Conservation (phyloP, 352 stramenopile genomes). For the Pythium insidiosum region DNA sequence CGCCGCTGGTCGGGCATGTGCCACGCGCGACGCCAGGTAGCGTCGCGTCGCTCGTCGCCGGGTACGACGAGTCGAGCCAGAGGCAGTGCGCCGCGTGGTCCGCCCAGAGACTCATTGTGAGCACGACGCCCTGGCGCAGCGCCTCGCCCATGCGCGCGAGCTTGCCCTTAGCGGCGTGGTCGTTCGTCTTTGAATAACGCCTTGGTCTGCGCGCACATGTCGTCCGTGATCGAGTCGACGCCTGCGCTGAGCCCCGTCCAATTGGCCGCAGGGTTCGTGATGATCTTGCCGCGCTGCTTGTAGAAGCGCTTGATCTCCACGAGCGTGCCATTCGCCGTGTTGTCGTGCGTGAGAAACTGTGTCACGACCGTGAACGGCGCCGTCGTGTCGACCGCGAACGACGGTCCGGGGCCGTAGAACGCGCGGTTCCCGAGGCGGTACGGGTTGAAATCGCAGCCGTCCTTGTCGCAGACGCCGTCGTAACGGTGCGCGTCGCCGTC, state of each 20-base stretch:
- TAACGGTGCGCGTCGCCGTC: slow-evolving; percentile 36
- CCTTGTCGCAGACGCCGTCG: slow-evolving; percentile 69
- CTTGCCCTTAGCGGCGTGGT: slow-evolving; percentile 38
- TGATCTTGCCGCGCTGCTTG: slow-evolving; percentile 44
- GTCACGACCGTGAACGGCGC: slow-evolving; percentile 63
- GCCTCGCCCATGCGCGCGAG: slow-evolving; percentile 49
- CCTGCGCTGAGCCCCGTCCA: slow-evolving; percentile 5
- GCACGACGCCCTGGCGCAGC: slow-evolving; percentile 48
- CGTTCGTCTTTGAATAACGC: slow-evolving; percentile 31
- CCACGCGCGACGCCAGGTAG: slow-evolving; percentile 44
- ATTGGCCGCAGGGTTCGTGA: slow-evolving; percentile 18
- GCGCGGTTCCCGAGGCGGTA: slow-evolving; percentile 58
- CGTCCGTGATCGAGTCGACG: slow-evolving; percentile 35
- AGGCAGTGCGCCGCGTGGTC: slow-evolving; percentile 57
- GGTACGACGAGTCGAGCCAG: slow-evolving; percentile 68
- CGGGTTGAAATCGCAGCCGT: slow-evolving; percentile 67
- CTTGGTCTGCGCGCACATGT: slow-evolving; percentile 39
- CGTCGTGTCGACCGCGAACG: slow-evolving; percentile 51
- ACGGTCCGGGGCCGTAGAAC: slow-evolving; percentile 49
- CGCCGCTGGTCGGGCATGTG: slow-evolving; percentile 35
- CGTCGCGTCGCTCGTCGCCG: slow-evolving; percentile 20
- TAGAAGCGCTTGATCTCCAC: slow-evolving; percentile 65
- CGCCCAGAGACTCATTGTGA: slow-evolving; percentile 69
- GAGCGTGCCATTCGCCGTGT: slow-evolving; percentile 36
- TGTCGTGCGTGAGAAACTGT: slow-evolving; percentile 60